A percentile compares a stretch with the other conserved stretches of the same genome.
These are phyloP conservation scores for Coemansia sp. DNA, from an alignment of 192 early-diverging fungal genomes.

Conservation along the genomic window DNA sequence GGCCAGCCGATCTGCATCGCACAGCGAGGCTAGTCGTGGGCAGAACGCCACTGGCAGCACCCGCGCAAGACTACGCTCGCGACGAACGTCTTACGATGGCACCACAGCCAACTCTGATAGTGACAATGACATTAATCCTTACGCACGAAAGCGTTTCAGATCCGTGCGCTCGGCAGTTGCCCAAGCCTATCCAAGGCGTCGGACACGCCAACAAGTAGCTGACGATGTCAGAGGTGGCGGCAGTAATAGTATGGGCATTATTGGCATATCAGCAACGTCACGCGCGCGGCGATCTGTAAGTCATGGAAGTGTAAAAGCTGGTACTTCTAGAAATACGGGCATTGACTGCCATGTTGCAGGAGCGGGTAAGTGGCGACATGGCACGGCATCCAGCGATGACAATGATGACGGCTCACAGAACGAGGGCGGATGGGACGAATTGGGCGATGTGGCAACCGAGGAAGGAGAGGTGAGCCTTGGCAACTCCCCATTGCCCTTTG, in stretches of 20 bases:
- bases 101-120: conserved; percentile 23
- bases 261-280: conserved; percentile 11
- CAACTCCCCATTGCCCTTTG: background rate
- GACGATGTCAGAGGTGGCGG: background rate
- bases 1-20: conserved; percentile 1
- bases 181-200: conserved; percentile 34
- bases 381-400: background rate
- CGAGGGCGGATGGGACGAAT: conserved; percentile 4
- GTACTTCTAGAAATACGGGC: background rate
- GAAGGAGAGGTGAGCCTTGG: background rate
- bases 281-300: conserved; percentile 39
- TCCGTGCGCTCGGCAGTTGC: conserved; percentile 46
- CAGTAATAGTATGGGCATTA: background rate
- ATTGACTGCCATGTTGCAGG: conserved; percentile 1
- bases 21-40: background rate
- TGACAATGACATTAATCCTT: conserved; percentile 41
- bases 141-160: conserved; percentile 44
- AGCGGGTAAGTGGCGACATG: conserved; percentile 36
- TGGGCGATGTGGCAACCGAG: background rate
- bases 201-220: conserved; percentile 7
- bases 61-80: conserved; percentile 12
- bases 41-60: background rate
- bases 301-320: conserved; percentile 18
- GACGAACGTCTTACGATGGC: conserved; percentile 45
- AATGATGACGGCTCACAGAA: background rate